Evolutionary conservation across 2,329 filamentous ascomycete species (phyloP), one percentile per base, ranked within the genome.

Genomic region (Fusarium redolens): DNA sequence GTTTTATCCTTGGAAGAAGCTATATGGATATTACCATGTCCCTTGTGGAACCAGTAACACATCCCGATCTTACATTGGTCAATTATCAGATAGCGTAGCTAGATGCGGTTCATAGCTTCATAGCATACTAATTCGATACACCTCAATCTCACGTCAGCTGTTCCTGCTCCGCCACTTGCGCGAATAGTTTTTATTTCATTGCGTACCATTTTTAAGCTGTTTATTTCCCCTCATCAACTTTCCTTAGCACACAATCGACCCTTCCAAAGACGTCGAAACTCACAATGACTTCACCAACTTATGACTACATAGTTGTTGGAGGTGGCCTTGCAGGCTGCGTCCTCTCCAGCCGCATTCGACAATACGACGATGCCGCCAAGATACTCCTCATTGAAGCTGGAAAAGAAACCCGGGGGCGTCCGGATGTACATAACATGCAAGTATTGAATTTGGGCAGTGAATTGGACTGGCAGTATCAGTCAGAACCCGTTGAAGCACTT

Each of bases 341-440:
- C 22, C 69, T 82, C 22, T 79, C 79, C 25, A 79, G 77, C n/a
- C 78, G 79, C 30, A 69, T 81, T 13, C 69, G 58, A n/a, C 40
- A 77, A 17, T 71, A 76, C 18, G 63, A 75, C 20, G 18, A 65
- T 3, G 17, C 20, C 7, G 67, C 62, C 35, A 81, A 78, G 4
- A 81, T 85, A 8, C 66, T 83, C 43, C 72, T 85, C 15, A 74
- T 85, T 25, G 83, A 85, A 74, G 83, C 81, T 18, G 83, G 82
- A 3, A 55, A 75, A 63, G 76, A 78, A 31, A 78, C 76, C 1
- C 71, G 75, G 1, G 35, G 35, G 4, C 75, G 73, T 4, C 17
- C 61, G 3, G 76, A 77, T 10, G 69, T 75, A 0, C 66, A 45
- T 3, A 45, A 75, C 6, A 77, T 77, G 22, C 73, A 78, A 35